phyloP scores from a whole-genome alignment of 2,329 filamentous ascomycete genomes.

The Fusarium liriodendri region DNA sequence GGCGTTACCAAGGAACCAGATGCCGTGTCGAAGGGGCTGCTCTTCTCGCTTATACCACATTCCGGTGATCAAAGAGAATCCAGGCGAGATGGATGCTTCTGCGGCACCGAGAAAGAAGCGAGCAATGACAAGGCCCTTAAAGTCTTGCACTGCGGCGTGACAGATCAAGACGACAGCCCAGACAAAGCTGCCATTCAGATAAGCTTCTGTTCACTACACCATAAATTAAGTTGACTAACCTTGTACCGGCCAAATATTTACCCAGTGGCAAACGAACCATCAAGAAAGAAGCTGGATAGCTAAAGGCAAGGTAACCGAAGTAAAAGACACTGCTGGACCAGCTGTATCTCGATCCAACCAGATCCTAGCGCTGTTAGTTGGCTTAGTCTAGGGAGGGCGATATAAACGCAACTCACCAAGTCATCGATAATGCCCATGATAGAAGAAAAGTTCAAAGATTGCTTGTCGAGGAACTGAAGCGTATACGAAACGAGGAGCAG shows the following conservation, averaged over 20 bases:
- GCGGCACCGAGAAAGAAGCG: constrained; percentile 39
- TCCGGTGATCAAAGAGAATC: constrained; percentile 36
- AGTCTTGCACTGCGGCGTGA: constrained; percentile 33
- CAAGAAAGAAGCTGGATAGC: constrained; percentile 37
- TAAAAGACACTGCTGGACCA: constrained; percentile 40
- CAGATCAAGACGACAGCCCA: constrained; percentile 34
- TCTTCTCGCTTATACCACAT: constrained; percentile 42
- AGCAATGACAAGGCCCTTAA: constrained; percentile 25
- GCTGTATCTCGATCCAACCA: constrained; percentile 31
- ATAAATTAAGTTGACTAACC: neutral
- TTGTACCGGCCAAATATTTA: constrained; percentile 35
- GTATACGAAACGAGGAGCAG: constrained; percentile 38
- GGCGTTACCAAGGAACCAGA: constrained; percentile 39
- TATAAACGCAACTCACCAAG: constrained; percentile 5
- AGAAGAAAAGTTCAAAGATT: constrained; percentile 38
- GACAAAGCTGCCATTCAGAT: constrained; percentile 3
- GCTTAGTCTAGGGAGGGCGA: too few relatives aligned
- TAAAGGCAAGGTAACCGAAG: constrained; percentile 39
- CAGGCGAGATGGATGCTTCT: constrained; percentile 39
- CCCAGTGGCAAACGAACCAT: constrained; percentile 37
- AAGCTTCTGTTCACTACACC: fast-evolving
- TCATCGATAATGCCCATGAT: constrained; percentile 41
- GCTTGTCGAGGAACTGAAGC: constrained; percentile 40
- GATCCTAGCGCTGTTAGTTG: constrained; percentile 9
- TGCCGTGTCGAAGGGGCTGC: constrained; percentile 37